phyloP scores from a whole-genome alignment of 169 alveolate genomes.

The Eimeria sp. region DNA sequence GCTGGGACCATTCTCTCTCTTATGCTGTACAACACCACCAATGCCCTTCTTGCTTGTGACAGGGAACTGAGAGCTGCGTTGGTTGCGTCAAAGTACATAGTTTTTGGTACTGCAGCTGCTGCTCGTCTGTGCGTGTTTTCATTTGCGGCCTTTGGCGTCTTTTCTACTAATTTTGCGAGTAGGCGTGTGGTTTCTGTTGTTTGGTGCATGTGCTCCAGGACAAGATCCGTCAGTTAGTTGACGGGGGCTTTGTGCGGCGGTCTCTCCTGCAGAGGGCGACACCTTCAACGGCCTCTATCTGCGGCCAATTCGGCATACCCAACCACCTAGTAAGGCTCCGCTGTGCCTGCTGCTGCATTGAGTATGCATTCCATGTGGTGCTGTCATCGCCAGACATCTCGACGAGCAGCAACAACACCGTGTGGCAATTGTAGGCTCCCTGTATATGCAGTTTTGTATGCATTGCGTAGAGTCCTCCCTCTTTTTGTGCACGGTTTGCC shows the following conservation, averaged over 20 bases:
- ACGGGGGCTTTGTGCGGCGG: constrained; percentile 39
- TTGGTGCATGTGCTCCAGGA: constrained; percentile 3
- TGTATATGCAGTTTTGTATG: background rate
- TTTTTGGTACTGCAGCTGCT: constrained; percentile 20
- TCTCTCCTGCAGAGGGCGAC: constrained; percentile 46
- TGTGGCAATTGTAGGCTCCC: background rate
- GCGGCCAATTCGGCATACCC: constrained; percentile 45
- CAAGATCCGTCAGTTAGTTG: background rate
- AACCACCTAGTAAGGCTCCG: constrained; percentile 8
- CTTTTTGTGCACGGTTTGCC: background rate
- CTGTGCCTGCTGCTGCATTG: background rate
- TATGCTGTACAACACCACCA: background rate
- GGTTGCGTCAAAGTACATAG: background rate
- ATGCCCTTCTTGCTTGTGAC: background rate
- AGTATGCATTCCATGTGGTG: background rate
- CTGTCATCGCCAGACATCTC: background rate
- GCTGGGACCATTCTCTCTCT: constrained; percentile 6
- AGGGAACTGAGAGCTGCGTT: background rate
- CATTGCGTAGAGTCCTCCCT: background rate
- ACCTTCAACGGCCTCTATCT: constrained; percentile 49
- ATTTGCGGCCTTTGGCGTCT: background rate
- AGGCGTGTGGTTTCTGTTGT: background rate
- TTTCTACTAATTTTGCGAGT: background rate
- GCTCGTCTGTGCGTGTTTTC: background rate
- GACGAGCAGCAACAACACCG: background rate